Conservation (phyloP, 805 yeast genomes). For the Isabelozyma pseudorhagii region DNA sequence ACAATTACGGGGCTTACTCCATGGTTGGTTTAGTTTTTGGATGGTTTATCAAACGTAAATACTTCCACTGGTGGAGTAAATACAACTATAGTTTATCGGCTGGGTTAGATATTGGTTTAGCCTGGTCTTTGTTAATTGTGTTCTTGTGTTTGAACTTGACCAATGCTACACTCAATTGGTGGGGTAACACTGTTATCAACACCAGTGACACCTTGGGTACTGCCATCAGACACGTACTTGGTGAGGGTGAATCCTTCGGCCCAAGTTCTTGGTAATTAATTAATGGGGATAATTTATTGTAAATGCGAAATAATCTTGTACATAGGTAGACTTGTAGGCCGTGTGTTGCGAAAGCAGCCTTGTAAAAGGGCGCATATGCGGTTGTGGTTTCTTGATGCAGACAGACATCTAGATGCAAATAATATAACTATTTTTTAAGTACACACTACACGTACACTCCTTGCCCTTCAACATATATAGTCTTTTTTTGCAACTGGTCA, state of each 20-base stretch:
- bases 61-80: constrained; percentile 44
- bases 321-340: no score
- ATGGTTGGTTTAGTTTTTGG: constrained; percentile 28
- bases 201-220: constrained; percentile 37
- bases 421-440: no score
- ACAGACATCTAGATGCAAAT: no score
- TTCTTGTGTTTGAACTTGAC: constrained; percentile 22
- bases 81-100: constrained; percentile 45
- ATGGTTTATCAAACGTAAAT: constrained; percentile 36
- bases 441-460: no score
- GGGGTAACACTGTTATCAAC: constrained; percentile 57
- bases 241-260: constrained; percentile 46
- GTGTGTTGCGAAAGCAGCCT: no score
- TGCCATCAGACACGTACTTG: constrained; percentile 30
- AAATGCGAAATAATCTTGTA: no score
- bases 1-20: constrained; percentile 58
- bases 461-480: no score
- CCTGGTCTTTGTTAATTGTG: constrained; percentile 36
- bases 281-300: neutral
- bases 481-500: no score
- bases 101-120: constrained; percentile 44
- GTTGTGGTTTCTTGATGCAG: no score
- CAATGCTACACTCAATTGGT: constrained; percentile 43
- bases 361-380: no score
- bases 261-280: constrained; percentile 43